These are phyloP conservation scores for Serendipita vermifera DNA, from an alignment of 768 basidiomycete genomes.

Conservation along the genomic window DNA sequence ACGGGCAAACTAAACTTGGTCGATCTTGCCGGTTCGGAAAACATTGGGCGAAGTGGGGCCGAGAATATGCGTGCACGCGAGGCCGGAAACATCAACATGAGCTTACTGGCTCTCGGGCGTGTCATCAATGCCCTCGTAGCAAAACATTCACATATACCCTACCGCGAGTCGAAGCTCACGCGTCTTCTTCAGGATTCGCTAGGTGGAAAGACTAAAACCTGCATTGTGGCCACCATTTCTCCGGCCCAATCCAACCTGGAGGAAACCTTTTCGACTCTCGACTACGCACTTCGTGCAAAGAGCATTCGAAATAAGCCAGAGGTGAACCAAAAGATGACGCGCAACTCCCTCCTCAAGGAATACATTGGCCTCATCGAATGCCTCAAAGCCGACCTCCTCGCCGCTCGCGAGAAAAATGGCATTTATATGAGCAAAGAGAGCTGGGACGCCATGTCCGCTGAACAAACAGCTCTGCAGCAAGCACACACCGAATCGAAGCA, in stretches of 20 bases:
- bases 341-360: slow-evolving; percentile 83
- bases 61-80: slow-evolving; percentile 91
- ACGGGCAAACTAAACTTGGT: slow-evolving; percentile 95
- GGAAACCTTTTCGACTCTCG: slow-evolving; percentile 92
- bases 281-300: slow-evolving; percentile 91
- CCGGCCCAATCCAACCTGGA: slow-evolving; percentile 90
- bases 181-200: slow-evolving; percentile 97
- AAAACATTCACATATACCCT: slow-evolving; percentile 82
- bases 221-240: slow-evolving; percentile 92
- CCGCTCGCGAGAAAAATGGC: slow-evolving; percentile 91
- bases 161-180: slow-evolving; percentile 97
- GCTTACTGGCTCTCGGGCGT: slow-evolving; percentile 86
- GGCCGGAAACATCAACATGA: slow-evolving; percentile 98
- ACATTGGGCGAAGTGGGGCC: slow-evolving; percentile 90
- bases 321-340: slow-evolving; percentile 86
- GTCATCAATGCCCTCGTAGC: slow-evolving; percentile 96
- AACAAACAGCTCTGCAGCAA: slow-evolving; percentile 63
- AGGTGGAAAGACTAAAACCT: slow-evolving; percentile 93
- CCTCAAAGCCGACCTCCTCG: slow-evolving; percentile 76
- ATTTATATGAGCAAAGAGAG: slow-evolving; percentile 86
- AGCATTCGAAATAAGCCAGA: slow-evolving; percentile 93
- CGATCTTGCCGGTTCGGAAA: slow-evolving; percentile 87
- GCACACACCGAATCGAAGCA: slow-evolving; percentile 73
- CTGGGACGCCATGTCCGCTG: slow-evolving; percentile 68
- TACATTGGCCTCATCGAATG: slow-evolving; percentile 89